Evolutionary conservation across 257 asterid genomes (phyloP), one percentile per base, ranked within the genome.

Genomic region (Solanum piurae): DNA sequence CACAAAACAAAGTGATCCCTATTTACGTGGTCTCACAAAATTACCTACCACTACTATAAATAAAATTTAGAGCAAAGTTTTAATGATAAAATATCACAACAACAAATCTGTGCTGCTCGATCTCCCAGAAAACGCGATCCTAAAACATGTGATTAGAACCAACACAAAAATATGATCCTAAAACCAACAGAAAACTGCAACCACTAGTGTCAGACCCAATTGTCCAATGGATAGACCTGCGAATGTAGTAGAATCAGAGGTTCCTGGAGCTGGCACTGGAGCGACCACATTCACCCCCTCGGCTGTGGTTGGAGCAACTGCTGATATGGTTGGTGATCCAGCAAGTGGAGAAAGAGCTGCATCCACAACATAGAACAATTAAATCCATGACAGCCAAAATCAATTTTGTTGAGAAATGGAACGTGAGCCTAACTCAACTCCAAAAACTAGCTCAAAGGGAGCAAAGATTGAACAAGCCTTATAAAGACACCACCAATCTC

Each of bases 291-390:
- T 89, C 42, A 86, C 83, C 52, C 91, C 94, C 9, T 38, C 23
- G 4, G 90, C 46, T 2, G 88, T 12, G 6, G 91, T 52, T 12
- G 96, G 95, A 87, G 92, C 86, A 49, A 89, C 91, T 1, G 92
- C 89, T 7, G 86, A 66, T 1, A 89, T 23, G 88, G 90, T 89
- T 5, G 98, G 95, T 62, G 98, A 85, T 31, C 83, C 2, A 23
- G 92, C 92, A 23, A n/a, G 0, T 20, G 98, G 98, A 68, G 98
- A 86, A 25, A 76, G 86, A 84, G 95, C 97, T 95, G 31, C 31
- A 86, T 9, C 52, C 12, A 14, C 49, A 72, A 6, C 88, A 52
- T 72, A 14, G 18, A 40, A 84, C n/a, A 66, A 52, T 1, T 12
- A 46, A 12, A 49, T 82, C 31, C 2, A 29, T 4, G n/a, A 18